Evolutionary conservation across 352 stramenopile species (phyloP), one percentile per base, ranked within the genome.

Genomic region (Phytopythium montanum): DNA sequence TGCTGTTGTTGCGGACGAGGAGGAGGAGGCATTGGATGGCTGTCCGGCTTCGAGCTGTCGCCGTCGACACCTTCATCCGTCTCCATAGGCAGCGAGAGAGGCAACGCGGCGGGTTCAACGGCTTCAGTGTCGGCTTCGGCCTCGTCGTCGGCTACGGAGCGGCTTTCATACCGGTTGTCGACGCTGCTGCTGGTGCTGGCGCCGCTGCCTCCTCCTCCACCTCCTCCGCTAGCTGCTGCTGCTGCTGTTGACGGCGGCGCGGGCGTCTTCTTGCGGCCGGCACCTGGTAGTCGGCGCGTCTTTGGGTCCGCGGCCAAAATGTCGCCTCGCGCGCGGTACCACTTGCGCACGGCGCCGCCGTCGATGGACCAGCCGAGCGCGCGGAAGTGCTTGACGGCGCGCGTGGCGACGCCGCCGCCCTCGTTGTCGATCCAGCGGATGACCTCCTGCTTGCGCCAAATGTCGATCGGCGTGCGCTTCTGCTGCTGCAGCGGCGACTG

Each of bases 381-480:
- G n/a, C 59, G n/a, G 52, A 70, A 70, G 42, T 63, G 59, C 18
- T 44, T 44, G 18, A 50, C 36, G 7, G 54, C 59, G 29, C 64
- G 64, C 52, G 42, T 62, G 5, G 58, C 54, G 3, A 60, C 48
- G 44, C 54, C 44, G 29, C 60, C 41, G 28, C 58, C 63, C 28
- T 62, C 46, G 31, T 62, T 42, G n/a, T 46, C 21, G 51, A 65
- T 65, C 52, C 58, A 69, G 21, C 25, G 33, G 53, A 69, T 59
- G 14, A 61, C 58, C 33, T 65, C 63, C 34, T 62, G 57, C 57
- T 65, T 65, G 44, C 52, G 41, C 52, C 56, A 65, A n/a, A 64
- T 61, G 10, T 49, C 29, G 52, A 62, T 65, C 14, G 63, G 39
- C 41, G 57, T 60, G 54, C 42, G 57, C 51, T 56, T 56, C 31